Base-by-base conservation (phyloP, 1,284 basidiomycete species). In the Moesziomyces globuligerus region DNA sequence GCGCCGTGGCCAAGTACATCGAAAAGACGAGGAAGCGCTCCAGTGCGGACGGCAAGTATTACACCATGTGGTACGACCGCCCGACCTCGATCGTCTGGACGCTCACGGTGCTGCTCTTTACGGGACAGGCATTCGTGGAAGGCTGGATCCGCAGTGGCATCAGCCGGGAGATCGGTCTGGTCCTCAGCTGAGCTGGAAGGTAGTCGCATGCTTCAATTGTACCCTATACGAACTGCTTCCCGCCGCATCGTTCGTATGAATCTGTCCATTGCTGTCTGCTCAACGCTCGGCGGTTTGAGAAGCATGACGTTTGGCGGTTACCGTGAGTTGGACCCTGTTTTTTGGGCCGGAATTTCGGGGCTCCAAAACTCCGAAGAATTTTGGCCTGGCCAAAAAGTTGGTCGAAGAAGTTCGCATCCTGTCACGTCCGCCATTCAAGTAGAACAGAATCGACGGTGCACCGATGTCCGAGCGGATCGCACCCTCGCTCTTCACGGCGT, bases 61-160 rank as follows among this genome's bases (percentile, higher is more conserved):
- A 57, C 18, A 48, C 28, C 28, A 59, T 62, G 51, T 68, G 62
- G 59, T 74, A 72, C 43, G 72, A 71, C 29, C 51, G 37, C 4
- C 54, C 52, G 11, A 34, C 69, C 7, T 58, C 56, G 26, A 36
- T 72, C 9, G 52, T 49, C 8, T 74, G 72, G 72, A 68, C 72
- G 20, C 24, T 72, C 32, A 34, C 57, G 17, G 69, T 74, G 28
- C 52, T 74, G 21, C 46, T 72, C 10, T 64, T 56, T n/a, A 72
- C 68, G 5, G 72, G 72, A 9, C 70, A 74, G 54, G 51, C 59
- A 7, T 74, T 74, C 28, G 70, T 72, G 0, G 72, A 74, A 20
- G 72, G 72, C 0, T 75, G 69, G 72, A 68, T 75, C 25, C 48
- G 64, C 13, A 72, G 69, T 29, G 65, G 65, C 8, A 65, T 72